Base-by-base conservation (phyloP, 2,329 filamentous ascomycete genomes). In the Coniochaeta sp. region DNA sequence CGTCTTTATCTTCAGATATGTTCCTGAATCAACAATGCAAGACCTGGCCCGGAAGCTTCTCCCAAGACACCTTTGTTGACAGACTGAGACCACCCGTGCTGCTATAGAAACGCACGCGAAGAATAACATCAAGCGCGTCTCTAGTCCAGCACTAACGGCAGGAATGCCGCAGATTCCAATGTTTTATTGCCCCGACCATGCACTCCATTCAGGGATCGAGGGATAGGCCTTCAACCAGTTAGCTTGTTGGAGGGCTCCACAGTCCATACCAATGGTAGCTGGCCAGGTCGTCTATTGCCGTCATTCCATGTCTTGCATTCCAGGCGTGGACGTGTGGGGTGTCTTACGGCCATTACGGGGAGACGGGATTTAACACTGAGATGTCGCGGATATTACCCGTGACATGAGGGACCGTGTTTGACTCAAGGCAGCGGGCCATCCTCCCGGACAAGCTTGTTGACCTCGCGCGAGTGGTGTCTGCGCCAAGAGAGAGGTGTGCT, bases 321-420 rank as follows among this genome's bases (percentile, higher is more conserved):
- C 38, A 24, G 38, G 38, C 18, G 38, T 12, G 13, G 33, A 38
- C 6, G n/a, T n/a, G n/a, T n/a, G n/a, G n/a, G n/a, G n/a, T 42
- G 38, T 42, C 38, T 42, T 42, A 42, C 38, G 38, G 38, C 38
- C 38, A 14, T n/a, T 26, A 24, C 20, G 38, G 22, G 38, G 13
- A 2, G 38, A 42, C 38, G 38, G 38, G 38, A 42, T 18, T 42
- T 42, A 42, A 20, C 6, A 42, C 38, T 42, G 38, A 42, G 38
- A 42, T 42, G 38, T 42, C 38, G 38, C 38, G 38, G 38, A 24
- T 42, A 42, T 14, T 42, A 42, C 38, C 38, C 38, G 20, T n/a
- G 22, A 18, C 20, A 24, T 26, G 18, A 42, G 20, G 20, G 20
- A 42, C 20, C 2, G 13, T 22, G 38, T 42, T n/a, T 42, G 38